Percentiles rank a stretch among this genome's conserved stretches.
phyloP scores from a whole-genome alignment of 306 rosid species.

The Cercis canadensis region DNA sequence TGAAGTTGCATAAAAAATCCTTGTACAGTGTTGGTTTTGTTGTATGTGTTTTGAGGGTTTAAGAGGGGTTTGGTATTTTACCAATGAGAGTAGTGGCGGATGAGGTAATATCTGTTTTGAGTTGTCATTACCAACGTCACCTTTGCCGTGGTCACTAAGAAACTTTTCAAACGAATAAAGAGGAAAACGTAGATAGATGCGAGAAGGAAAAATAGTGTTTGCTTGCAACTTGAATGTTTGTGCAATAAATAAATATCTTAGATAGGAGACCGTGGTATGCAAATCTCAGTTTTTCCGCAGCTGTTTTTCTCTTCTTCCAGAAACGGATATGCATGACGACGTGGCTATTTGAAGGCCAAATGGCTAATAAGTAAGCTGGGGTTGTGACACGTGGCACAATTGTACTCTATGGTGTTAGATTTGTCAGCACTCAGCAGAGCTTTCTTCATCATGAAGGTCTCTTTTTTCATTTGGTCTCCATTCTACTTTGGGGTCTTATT shows the following conservation, averaged over 20 bases:
- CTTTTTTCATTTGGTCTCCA: neutral
- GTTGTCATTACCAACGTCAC: conserved; percentile 37
- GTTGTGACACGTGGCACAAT: conserved; percentile 36
- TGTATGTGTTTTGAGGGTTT: conserved; percentile 31
- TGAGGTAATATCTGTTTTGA: neutral
- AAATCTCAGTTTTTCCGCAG: too few species aligned
- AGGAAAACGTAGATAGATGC: too few species aligned
- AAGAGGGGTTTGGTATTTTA: conserved; percentile 30
- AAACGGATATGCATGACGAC: conserved; percentile 18
- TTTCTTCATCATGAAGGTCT: conserved; percentile 46
- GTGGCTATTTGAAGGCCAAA: conserved; percentile 20
- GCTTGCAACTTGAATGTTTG: too few species aligned
- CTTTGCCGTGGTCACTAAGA: conserved; percentile 41
- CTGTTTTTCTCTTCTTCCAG: too few species aligned
- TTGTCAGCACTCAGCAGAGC: neutral
- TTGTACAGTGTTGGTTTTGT: neutral
- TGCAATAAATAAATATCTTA: too few species aligned
- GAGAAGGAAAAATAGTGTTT: neutral
- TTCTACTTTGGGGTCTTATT: too few species aligned
- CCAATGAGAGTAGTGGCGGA: neutral
- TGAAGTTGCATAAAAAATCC: neutral
- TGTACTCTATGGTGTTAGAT: conserved; percentile 12
- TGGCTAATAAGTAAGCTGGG: conserved; percentile 20
- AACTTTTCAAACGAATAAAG: neutral
- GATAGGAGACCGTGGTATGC: too few species aligned